Evolutionary conservation across 2,329 filamentous ascomycete genomes (phyloP), one percentile per base, ranked within the genome.

Genomic region (Diplodia scrobiculata): DNA sequence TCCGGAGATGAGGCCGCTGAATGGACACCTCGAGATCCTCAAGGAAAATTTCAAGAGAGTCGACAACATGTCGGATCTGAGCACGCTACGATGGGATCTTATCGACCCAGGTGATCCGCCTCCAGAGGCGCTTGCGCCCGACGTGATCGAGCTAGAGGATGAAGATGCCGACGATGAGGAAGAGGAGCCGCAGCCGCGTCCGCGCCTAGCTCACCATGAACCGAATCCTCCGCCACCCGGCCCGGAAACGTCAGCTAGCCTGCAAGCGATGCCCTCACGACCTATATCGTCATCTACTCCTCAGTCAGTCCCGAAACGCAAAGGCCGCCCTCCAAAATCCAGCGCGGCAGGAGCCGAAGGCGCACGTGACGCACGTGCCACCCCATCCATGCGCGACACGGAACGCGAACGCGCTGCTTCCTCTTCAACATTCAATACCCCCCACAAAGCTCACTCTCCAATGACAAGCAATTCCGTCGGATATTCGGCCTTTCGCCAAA

Each of bases 61-160:
- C 5, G 78, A 81, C 51, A 72, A 74, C 58, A 73, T 74, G 10
- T 79, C 82, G 5, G 85, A 89, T 72, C 75, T 89, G 13, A 80
- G 78, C 36, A 88, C 85, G 0, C 81, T 89, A 58, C 79, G 82
- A 65, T 89, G 87, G 87, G 84, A 87, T 71, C 68, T 87, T 2
- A 81, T 89, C 25, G 87, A 89, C 71, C 84, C 84, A 25, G 83
- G 82, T 45, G 78, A 79, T 7, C 82, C 82, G 19, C 76, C 78
- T 2, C 71, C 70, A 62, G 75, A 73, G 2, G 76, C 76, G 52
- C 74, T 73, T 65, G 72, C 72, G 59, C 69, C 71, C 41, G 55
- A 68, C n/a, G 66, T 71, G 1, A 71, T 72, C 45, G 70, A 67
- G 38, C 59, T 73, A 13, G 67, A 67, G 29, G 70, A 69, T 21